Percentiles rank a stretch among this genome's conserved stretches.
Conservation (phyloP, 1,284 basidiomycete species). For the Boletus sp. region DNA sequence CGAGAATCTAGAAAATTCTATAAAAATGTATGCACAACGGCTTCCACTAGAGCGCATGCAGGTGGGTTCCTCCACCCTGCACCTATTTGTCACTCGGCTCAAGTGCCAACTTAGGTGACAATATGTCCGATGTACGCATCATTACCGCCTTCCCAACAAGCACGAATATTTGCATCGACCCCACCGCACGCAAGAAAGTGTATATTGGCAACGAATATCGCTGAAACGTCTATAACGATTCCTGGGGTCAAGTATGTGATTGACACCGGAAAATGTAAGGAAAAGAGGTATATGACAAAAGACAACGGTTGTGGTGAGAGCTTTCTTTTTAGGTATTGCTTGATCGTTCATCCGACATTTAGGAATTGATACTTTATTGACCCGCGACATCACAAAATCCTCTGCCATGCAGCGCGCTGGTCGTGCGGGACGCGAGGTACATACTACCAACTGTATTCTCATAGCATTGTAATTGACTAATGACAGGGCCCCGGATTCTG, state of each 20-base stretch:
- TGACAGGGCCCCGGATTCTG: slow-evolving; percentile 73
- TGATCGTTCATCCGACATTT: slow-evolving; percentile 7
- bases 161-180: slow-evolving; percentile 71
- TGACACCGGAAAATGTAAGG: slow-evolving; percentile 93
- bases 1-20: slow-evolving; percentile 76
- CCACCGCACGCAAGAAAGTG: slow-evolving; percentile 79
- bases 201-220: slow-evolving; percentile 92
- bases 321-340: neutral
- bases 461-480: slow-evolving; percentile 4
- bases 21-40: slow-evolving; percentile 61
- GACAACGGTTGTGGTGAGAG: slow-evolving; percentile 59
- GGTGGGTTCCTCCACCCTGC: slow-evolving; percentile 37
- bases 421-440: slow-evolving; percentile 85
- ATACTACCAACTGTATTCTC: slow-evolving; percentile 13
- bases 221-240: slow-evolving; percentile 98
- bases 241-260: slow-evolving; percentile 95
- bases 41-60: slow-evolving; percentile 52
- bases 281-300: slow-evolving; percentile 79
- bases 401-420: slow-evolving; percentile 85
- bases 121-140: slow-evolving; percentile 83
- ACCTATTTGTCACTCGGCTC: neutral
- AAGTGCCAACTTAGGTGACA: slow-evolving; percentile 49
- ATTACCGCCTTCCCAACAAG: slow-evolving; percentile 74
- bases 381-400: slow-evolving; percentile 84
- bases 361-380: slow-evolving; percentile 88